Evolutionary conservation across 495 filamentous ascomycete species (phyloP), one percentile per base, ranked within the genome.

Genomic region (Trichoderma erinaceum): DNA sequence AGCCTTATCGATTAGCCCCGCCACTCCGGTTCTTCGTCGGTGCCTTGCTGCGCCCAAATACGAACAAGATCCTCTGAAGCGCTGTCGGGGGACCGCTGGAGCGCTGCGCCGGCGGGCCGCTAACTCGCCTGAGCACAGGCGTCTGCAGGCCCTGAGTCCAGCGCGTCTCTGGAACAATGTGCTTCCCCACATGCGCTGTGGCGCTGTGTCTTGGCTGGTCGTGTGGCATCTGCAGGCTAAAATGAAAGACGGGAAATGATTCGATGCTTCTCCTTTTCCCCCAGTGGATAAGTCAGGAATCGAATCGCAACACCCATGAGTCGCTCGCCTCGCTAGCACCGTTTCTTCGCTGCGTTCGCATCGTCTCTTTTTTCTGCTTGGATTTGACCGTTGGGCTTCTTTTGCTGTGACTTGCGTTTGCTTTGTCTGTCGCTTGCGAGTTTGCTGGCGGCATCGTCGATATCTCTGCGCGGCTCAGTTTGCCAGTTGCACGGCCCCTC

Each of bases 201-300:
- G 56, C 56, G 48, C 48, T n/a, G 48, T 52, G 18, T 18, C 43
- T 46, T 46, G 43, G 43, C 43, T 32, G 56, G 56, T 61, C 56
- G 56, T 61, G 56, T 61, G 56, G 56, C 56, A 61, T 15, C 56
- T 61, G 56, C 56, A 32, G 56, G 56, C 56, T 61, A 61, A 61
- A 32, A 18, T 25, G 11, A 61, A 61, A 12, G 25, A 16, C 25
- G 56, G 56, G 56, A 32, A 61, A 61, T 61, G 56, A 61, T 61
- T 61, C 56, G 56, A 61, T 61, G 23, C 56, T 61, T 61, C 56
- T 61, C 56, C 56, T 61, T 61, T 61, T 61, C 29, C 56, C 52
- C 56, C 27, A 32, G 56, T 61, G 56, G 56, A 18, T 61, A 61
- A 58, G 56, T 61, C 23, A 18, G 25, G 29, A 61, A 32, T 32